phyloP scores from a whole-genome alignment of 1,284 basidiomycete genomes.

The Microbotryum saponariae region DNA sequence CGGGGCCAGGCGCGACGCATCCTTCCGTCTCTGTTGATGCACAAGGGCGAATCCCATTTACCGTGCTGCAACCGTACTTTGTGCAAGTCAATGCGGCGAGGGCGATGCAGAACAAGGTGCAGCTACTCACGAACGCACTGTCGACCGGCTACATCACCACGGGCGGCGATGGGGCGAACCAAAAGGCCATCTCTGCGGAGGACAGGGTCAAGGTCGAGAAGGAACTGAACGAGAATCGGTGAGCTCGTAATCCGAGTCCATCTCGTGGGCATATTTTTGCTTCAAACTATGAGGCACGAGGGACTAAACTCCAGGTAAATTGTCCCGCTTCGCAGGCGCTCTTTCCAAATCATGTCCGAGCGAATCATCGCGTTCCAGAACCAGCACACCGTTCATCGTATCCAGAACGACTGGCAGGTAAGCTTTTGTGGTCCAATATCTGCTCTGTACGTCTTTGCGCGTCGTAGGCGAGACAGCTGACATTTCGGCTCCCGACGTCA shows the following conservation, averaged over 20 bases:
- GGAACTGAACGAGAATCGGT: constrained; percentile 18
- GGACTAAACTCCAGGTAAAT: background rate
- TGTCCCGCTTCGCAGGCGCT: constrained; percentile 2
- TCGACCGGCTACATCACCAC: constrained; percentile 12
- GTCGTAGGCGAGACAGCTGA: constrained; percentile 11
- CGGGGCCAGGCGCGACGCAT: no score
- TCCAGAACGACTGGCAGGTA: constrained; percentile 21
- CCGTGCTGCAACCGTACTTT: constrained; percentile 18
- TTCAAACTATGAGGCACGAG: background rate
- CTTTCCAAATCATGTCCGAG: background rate
- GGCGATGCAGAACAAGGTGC: constrained; percentile 5
- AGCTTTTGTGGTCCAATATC: background rate
- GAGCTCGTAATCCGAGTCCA: background rate
- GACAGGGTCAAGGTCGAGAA: constrained; percentile 16
- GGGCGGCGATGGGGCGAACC: background rate
- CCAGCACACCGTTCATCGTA: constrained; percentile 9
- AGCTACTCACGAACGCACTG: constrained; percentile 10
- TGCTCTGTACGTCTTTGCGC: background rate
- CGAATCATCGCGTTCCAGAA: constrained; percentile 16
- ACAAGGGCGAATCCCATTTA: constrained; percentile 15
- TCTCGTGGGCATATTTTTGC: background rate
- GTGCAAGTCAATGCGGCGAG: constrained; percentile 6
- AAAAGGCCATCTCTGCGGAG: constrained; percentile 13
- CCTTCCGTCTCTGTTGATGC: no score
- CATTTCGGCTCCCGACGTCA: background rate